Base-by-base conservation (phyloP, 192 early-diverging fungal species). In the Funneliformis geosporum region DNA sequence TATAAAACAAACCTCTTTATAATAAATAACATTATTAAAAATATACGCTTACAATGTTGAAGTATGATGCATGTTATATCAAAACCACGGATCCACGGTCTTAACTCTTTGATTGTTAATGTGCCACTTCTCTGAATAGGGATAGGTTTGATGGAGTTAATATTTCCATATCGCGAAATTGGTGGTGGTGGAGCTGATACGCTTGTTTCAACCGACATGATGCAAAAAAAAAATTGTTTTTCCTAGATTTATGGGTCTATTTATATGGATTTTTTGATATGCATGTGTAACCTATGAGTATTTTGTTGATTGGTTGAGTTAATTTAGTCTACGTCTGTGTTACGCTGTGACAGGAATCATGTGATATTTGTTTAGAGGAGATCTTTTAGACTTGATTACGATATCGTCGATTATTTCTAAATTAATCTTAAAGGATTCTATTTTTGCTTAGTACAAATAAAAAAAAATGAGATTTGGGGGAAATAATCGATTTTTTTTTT, bases 11-110 rank as follows among this genome's bases (percentile, higher is more conserved):
- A 28, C 39, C 16, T 38, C 0, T 12, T 71, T 44, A 14, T 40
- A 42, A 73, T 9, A n/a, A 55, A 73, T 28, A 25, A 25, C n/a
- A 73, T 40, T 9, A 55, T 39, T 25, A 60, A n/a, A 14, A 18
- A 21, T 60, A 44, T 65, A 18, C 7, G 60, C 75, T 47, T 77
- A 77, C 75, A 7, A 38, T 33, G 61, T 33, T 66, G 9, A 16
- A 77, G 23, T 46, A 77, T 64, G 8, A 77, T 77, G 27, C 75
- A 77, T 46, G 43, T 46, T 18, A 77, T 21, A 28, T 62, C 64
- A 47, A 77, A 77, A 8, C 75, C 75, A 25, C 75, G 60, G 25
- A 77, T 46, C 47, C 42, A 66, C 27, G 75, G 75, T n/a, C 62
- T 44, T 28, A 77, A 40, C 4, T 77, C 75, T 46, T n/a, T 47